These are phyloP conservation scores for Globisporangium splendens DNA, from an alignment of 352 stramenopile species.

Conservation along the genomic window DNA sequence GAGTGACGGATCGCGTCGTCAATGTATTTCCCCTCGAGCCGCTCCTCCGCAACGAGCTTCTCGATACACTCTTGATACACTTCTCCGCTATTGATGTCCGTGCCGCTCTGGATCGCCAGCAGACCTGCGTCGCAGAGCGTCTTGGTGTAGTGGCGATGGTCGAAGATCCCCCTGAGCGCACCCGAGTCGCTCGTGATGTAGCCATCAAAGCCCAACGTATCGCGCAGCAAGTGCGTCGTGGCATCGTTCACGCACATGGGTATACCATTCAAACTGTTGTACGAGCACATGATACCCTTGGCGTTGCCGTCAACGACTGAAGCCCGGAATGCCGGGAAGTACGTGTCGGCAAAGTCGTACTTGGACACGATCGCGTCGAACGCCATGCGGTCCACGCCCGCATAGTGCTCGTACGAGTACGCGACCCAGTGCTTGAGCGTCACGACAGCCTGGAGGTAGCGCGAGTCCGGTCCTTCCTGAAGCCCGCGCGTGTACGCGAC, in stretches of 20 bases:
- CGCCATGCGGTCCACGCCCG: slow-evolving; percentile 64
- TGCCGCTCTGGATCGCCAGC: slow-evolving; percentile 67
- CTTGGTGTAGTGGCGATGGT: slow-evolving; percentile 76
- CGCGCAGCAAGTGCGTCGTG: slow-evolving; percentile 71
- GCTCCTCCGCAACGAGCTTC: slow-evolving; percentile 45
- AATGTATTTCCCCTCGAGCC: slow-evolving; percentile 42
- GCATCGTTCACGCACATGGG: slow-evolving; percentile 89
- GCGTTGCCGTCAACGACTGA: slow-evolving; percentile 79
- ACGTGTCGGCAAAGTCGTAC: slow-evolving; percentile 93
- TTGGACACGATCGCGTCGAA: slow-evolving; percentile 89
- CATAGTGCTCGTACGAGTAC: slow-evolving; percentile 87
- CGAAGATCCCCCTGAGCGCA: slow-evolving; percentile 83
- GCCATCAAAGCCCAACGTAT: slow-evolving; percentile 86
- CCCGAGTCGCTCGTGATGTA: slow-evolving; percentile 96
- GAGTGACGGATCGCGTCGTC: slow-evolving; percentile 62
- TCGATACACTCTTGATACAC: slow-evolving; percentile 80
- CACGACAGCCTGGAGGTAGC: slow-evolving; percentile 80
- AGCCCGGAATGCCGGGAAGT: slow-evolving; percentile 82
- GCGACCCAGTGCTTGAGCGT: slow-evolving; percentile 94
- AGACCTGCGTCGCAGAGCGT: slow-evolving; percentile 57
- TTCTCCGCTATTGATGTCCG: slow-evolving; percentile 85
- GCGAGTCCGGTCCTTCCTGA: slow-evolving; percentile 70
- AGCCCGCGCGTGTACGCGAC: slow-evolving; percentile 87
- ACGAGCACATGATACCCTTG: slow-evolving; percentile 94
- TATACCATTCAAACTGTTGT: slow-evolving; percentile 94